A percentile compares a stretch with the other conserved stretches of the same genome.
phyloP scores from a whole-genome alignment of 1,284 basidiomycete species.

The Neolentinus lepideus region DNA sequence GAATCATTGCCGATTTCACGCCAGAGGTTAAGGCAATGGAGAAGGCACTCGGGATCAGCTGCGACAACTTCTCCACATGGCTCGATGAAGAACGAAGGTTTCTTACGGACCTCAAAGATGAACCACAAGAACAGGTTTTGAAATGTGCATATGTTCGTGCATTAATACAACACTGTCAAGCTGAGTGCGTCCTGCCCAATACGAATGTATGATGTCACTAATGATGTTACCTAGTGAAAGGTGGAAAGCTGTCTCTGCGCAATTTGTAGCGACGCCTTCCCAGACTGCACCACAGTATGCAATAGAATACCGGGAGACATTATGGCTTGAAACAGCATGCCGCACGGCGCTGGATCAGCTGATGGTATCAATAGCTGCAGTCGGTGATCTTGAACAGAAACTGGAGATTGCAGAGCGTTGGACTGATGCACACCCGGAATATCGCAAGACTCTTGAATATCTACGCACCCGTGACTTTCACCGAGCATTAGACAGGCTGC shows the following conservation, averaged over 20 bases:
- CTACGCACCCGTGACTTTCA: constrained; percentile 10
- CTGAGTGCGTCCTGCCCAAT: background rate
- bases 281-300: background rate
- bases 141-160: constrained; percentile 14
- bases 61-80: constrained; percentile 8
- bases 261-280: background rate
- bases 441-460: constrained; percentile 6
- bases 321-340: constrained; percentile 3
- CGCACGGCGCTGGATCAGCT: background rate
- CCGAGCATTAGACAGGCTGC: constrained; percentile 12
- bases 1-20: constrained; percentile 5
- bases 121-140: constrained; percentile 8
- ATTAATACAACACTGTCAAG: constrained; percentile 1
- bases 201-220: background rate
- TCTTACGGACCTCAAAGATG: constrained; percentile 11
- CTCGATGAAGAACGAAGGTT: constrained; percentile 10
- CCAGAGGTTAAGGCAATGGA: constrained; percentile 4
- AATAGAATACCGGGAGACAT: background rate
- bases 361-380: background rate
- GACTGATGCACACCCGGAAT: constrained; percentile 6
- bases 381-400: constrained; percentile 9
- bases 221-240: background rate
- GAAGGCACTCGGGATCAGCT: background rate
- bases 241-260: background rate
- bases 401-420: constrained; percentile 10